Percentiles rank a stretch among this genome's conserved stretches.
phyloP scores from a whole-genome alignment of 306 rosid species.

The Rubus idaeus region DNA sequence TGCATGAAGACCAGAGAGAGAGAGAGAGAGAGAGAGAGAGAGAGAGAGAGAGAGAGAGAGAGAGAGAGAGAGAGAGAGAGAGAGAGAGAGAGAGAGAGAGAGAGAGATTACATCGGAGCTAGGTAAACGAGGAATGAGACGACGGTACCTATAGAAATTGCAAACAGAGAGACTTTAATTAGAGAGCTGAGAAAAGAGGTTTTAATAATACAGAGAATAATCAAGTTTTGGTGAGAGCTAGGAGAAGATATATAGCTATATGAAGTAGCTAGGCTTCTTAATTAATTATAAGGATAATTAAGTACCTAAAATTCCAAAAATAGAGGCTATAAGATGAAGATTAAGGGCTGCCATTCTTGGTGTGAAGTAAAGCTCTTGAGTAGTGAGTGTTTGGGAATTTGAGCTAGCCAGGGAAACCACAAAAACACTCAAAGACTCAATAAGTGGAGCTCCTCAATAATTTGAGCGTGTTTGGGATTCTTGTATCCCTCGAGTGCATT shows the following conservation, averaged over 20 bases:
- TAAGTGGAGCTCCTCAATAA: too few species aligned
- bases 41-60: background rate
- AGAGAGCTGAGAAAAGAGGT: background rate
- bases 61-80: background rate
- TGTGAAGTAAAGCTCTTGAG: background rate
- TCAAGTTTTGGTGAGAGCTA: background rate
- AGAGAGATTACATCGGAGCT: conserved; percentile 36
- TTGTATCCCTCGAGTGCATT: too few species aligned
- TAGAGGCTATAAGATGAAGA: conserved; percentile 21
- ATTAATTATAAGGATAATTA: background rate
- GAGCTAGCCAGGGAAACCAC: too few species aligned
- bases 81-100: background rate
- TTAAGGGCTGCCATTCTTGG: conserved; percentile 26
- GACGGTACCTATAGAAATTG: conserved; percentile 24
- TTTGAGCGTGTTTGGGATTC: too few species aligned
- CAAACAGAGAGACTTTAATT: background rate
- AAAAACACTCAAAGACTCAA: too few species aligned
- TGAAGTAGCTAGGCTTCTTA: background rate
- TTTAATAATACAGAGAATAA: background rate
- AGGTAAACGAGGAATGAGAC: conserved; percentile 36
- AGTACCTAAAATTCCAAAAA: conserved; percentile 48
- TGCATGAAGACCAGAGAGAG: background rate
- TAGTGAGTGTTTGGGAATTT: too few species aligned
- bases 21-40: background rate
- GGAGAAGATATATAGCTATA: background rate